A percentile compares a stretch with the other conserved stretches of the same genome.
phyloP scores from a whole-genome alignment of 2,329 filamentous ascomycete genomes.

The Diaporthe citrichinensis region DNA sequence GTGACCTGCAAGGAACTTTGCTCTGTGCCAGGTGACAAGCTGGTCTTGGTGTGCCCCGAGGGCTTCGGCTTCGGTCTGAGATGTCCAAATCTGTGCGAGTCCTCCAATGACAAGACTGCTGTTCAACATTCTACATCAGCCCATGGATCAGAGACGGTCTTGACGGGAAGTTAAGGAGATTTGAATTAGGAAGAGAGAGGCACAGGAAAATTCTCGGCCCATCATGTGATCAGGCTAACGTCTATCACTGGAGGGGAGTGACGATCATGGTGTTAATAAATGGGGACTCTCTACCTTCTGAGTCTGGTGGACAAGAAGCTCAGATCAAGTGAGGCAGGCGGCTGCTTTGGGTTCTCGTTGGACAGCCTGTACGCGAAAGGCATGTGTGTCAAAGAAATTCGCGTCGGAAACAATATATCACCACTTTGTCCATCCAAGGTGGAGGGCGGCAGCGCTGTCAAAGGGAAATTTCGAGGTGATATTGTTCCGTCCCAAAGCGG shows the following conservation, averaged over 20 bases:
- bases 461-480: slow-evolving; percentile 14
- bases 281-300: slow-evolving; percentile 6
- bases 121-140: slow-evolving; percentile 14
- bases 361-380: slow-evolving; percentile 1
- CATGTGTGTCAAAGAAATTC: slow-evolving; percentile 10
- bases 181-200: not conserved
- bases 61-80: slow-evolving; percentile 34
- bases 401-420: not conserved
- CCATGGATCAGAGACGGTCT: not conserved
- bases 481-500: slow-evolving; percentile 27
- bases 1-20: slow-evolving; percentile 11
- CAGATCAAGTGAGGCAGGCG: not conserved
- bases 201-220: not conserved
- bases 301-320: not conserved
- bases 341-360: not conserved
- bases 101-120: slow-evolving; percentile 24
- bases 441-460: not conserved
- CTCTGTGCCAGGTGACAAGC: slow-evolving; percentile 33
- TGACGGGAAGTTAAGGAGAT: not conserved
- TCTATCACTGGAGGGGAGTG: not conserved
- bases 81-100: slow-evolving; percentile 7
- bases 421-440: slow-evolving; percentile 3
- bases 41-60: slow-evolving; percentile 36
- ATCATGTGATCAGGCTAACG: slow-evolving; percentile 9
- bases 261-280: slow-evolving; percentile 29